These are phyloP conservation scores for Ascochyta fabae DNA, from an alignment of 2,329 filamentous ascomycete species.

Conservation along the genomic window DNA sequence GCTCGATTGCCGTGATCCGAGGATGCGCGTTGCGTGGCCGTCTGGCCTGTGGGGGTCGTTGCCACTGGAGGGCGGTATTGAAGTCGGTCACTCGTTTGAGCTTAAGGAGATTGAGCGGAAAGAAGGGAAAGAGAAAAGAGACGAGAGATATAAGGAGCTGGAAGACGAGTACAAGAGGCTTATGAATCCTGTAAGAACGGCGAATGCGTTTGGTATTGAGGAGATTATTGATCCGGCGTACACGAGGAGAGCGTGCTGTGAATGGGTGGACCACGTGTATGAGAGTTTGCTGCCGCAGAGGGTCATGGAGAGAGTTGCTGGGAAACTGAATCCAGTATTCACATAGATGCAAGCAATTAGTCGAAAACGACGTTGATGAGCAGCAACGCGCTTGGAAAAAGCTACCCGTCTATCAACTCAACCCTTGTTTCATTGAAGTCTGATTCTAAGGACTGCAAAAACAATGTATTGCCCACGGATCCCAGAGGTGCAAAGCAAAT, in stretches of 20 bases:
- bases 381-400: too few relatives aligned
- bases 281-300: constrained; percentile 59
- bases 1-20: constrained; percentile 66
- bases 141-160: constrained; percentile 61
- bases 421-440: too few relatives aligned
- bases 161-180: constrained; percentile 66
- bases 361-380: too few relatives aligned
- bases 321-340: constrained; percentile 46
- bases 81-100: constrained; percentile 68
- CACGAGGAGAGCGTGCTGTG: constrained; percentile 62
- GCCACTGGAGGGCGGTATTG: constrained; percentile 69
- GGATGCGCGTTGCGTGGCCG: constrained; percentile 68
- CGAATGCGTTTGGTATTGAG: constrained; percentile 68
- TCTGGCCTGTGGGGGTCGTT: constrained; percentile 68
- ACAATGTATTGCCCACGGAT: too few relatives aligned
- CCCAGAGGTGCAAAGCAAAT: too few relatives aligned
- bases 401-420: too few relatives aligned
- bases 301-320: constrained; percentile 52
- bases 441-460: too few relatives aligned
- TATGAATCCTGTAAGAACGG: constrained; percentile 70
- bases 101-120: constrained; percentile 61
- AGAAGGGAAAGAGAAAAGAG: constrained; percentile 55
- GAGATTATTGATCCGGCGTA: constrained; percentile 69
- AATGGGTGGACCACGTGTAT: constrained; percentile 65
- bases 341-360: constrained; percentile 3